Conservation (phyloP, 2,329 filamentous ascomycete genomes). For the Talaromyces sp. region DNA sequence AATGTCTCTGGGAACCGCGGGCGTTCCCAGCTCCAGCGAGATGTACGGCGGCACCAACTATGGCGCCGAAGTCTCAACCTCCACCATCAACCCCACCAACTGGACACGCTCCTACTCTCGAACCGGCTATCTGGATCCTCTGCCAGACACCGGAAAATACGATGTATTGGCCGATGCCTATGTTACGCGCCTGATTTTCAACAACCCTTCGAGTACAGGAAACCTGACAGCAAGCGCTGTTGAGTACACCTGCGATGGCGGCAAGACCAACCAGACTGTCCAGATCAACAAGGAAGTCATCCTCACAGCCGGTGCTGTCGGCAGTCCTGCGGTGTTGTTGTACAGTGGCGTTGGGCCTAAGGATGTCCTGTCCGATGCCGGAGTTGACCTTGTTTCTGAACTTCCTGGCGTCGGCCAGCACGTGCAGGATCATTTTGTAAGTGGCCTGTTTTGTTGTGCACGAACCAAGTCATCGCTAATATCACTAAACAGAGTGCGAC, state of each 20-base stretch:
- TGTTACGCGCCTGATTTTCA: slow-evolving; percentile 27
- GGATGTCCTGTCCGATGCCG: slow-evolving; percentile 38
- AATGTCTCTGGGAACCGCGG: slow-evolving; percentile 17
- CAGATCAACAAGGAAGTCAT: slow-evolving; percentile 24
- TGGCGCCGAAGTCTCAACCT: slow-evolving; percentile 29
- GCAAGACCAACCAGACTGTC: slow-evolving; percentile 19
- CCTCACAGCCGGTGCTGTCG: slow-evolving; percentile 47
- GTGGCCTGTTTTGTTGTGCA: neutral
- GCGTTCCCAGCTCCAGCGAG: slow-evolving; percentile 20
- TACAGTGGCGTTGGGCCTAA: slow-evolving; percentile 56
- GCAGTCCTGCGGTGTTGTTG: slow-evolving; percentile 55
- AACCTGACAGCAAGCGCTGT: slow-evolving; percentile 27
- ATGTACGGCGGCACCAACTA: slow-evolving; percentile 27
- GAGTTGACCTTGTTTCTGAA: slow-evolving; percentile 41
- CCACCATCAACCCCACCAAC: slow-evolving; percentile 28
- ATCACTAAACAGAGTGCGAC: slow-evolving; percentile 25
- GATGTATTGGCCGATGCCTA: slow-evolving; percentile 27
- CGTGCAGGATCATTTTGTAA: slow-evolving; percentile 44
- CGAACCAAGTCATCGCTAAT: slow-evolving; percentile 3
- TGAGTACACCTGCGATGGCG: slow-evolving; percentile 26
- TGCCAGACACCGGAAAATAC: slow-evolving; percentile 26
- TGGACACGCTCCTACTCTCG: slow-evolving; percentile 33
- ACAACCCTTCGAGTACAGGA: slow-evolving; percentile 16
- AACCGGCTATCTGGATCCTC: slow-evolving; percentile 29
- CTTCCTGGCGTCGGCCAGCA: slow-evolving; percentile 47